phyloP scores from a whole-genome alignment of 1,139 yeast genomes.

The Pichia sp. region DNA sequence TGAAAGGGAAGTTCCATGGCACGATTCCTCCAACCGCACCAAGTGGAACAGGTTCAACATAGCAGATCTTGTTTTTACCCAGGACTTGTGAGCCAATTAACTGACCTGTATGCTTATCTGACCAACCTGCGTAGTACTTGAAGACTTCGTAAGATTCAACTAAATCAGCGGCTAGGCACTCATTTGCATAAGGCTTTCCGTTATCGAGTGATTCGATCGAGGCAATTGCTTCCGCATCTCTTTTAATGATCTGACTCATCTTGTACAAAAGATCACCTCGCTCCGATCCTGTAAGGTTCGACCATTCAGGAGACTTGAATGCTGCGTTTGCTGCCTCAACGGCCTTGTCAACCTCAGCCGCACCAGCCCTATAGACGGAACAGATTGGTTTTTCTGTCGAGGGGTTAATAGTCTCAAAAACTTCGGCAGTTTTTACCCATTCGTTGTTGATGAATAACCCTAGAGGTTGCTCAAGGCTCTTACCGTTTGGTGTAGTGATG shows the following conservation, averaged over 20 bases:
- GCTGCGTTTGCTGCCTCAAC: slow-evolving; percentile 59
- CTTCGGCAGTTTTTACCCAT: slow-evolving; percentile 54
- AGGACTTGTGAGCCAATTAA: slow-evolving; percentile 41
- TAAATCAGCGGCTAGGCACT: slow-evolving; percentile 45
- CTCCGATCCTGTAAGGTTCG: slow-evolving; percentile 40
- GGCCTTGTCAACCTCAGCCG: slow-evolving; percentile 58
- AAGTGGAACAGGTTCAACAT: slow-evolving; percentile 58
- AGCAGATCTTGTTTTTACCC: slow-evolving; percentile 42
- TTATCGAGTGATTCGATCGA: slow-evolving; percentile 57
- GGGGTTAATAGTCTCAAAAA: slow-evolving; percentile 48
- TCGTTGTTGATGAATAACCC: slow-evolving; percentile 80
- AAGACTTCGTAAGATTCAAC: slow-evolving; percentile 51
- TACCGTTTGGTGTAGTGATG: slow-evolving; percentile 61
- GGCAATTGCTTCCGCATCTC: slow-evolving; percentile 46
- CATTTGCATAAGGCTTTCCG: slow-evolving; percentile 50
- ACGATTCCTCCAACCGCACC: slow-evolving; percentile 83
- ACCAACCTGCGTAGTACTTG: slow-evolving; percentile 79
- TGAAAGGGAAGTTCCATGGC: slow-evolving; percentile 85
- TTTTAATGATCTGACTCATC: slow-evolving; percentile 49
- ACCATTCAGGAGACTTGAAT: slow-evolving; percentile 42
- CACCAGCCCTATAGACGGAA: slow-evolving; percentile 61
- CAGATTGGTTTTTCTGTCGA: slow-evolving; percentile 65
- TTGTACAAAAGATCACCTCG: slow-evolving; percentile 45
- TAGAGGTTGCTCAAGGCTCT: slow-evolving; percentile 57
- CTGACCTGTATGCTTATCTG: slow-evolving; percentile 72